A percentile compares a stretch with the other conserved stretches of the same genome.
phyloP scores from a whole-genome alignment of 805 yeast genomes.

The Pichia nanzhaoensis region DNA sequence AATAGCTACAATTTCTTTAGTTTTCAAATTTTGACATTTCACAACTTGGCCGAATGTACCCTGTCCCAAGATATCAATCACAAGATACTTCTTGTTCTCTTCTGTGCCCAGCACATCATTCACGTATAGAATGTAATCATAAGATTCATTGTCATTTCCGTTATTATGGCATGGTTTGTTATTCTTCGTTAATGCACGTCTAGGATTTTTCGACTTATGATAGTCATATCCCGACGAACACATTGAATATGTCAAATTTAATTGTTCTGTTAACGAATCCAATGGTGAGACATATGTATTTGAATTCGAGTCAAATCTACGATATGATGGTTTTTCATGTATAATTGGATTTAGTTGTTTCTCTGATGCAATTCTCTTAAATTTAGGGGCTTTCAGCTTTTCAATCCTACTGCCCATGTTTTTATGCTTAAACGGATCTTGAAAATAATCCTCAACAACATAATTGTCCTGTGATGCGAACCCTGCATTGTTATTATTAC shows the following conservation, averaged over 20 bases:
- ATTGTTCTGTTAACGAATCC: slow-evolving; percentile 66
- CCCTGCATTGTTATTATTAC: not conserved
- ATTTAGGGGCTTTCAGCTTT: slow-evolving; percentile 34
- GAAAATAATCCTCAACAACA: not conserved
- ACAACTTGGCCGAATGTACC: slow-evolving; percentile 99
- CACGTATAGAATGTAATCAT: slow-evolving; percentile 88
- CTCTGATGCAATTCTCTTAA: slow-evolving; percentile 34
- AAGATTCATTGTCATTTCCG: slow-evolving; percentile 82
- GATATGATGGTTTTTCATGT: slow-evolving; percentile 58
- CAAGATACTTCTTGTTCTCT: slow-evolving; percentile 80
- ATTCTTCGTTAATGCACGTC: slow-evolving; percentile 88
- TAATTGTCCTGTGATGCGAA: not conserved
- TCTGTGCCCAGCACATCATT: slow-evolving; percentile 87
- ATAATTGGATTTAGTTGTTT: slow-evolving; percentile 55
- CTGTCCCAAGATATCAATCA: slow-evolving; percentile 84
- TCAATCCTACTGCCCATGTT: not conserved
- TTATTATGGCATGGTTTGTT: slow-evolving; percentile 73
- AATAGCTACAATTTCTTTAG: slow-evolving; percentile 87
- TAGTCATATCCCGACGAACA: slow-evolving; percentile 84
- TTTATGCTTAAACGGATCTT: not conserved
- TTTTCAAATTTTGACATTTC: slow-evolving; percentile 70
- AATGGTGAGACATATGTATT: slow-evolving; percentile 70
- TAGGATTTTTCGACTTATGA: slow-evolving; percentile 79
- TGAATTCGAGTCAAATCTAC: slow-evolving; percentile 52
- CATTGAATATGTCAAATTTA: slow-evolving; percentile 73